These are phyloP conservation scores for Saturnispora kantuleensis DNA, from an alignment of 805 yeast species.

Conservation along the genomic window DNA sequence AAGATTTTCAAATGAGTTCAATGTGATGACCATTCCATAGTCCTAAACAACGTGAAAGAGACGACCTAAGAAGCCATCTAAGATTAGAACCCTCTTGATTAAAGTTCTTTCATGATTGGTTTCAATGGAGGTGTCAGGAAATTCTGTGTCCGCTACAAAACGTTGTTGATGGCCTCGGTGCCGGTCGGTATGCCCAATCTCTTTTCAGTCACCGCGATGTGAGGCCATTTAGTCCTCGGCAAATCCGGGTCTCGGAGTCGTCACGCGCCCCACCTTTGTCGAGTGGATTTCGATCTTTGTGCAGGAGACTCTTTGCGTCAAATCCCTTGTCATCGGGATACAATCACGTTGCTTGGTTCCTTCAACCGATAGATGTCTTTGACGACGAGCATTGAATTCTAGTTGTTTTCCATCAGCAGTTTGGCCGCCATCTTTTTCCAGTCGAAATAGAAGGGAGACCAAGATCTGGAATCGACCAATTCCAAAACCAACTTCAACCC, in stretches of 20 bases:
- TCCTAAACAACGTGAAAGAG: too few relatives aligned
- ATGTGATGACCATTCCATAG: too few relatives aligned
- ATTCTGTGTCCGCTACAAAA: too few relatives aligned
- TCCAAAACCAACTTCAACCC: conserved; percentile 25
- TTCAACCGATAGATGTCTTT: conserved; percentile 15
- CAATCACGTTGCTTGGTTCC: conserved; percentile 28
- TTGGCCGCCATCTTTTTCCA: conserved; percentile 28
- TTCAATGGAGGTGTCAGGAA: conserved; percentile 12
- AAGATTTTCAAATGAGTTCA: too few relatives aligned
- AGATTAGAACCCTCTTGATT: not conserved
- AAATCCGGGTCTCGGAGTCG: conserved; percentile 38
- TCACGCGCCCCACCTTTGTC: conserved; percentile 32
- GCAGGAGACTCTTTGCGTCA: too few relatives aligned
- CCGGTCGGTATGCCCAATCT: conserved; percentile 35
- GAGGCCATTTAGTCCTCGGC: conserved; percentile 32
- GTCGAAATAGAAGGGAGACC: conserved; percentile 27
- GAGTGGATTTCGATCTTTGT: too few relatives aligned
- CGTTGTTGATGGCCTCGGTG: conserved; percentile 17
- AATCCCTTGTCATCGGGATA: conserved; percentile 38
- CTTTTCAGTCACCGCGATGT: conserved; percentile 36
- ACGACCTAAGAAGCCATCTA: too few relatives aligned
- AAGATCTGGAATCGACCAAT: conserved; percentile 18
- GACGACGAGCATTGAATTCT: conserved; percentile 33
- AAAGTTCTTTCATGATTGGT: conserved; percentile 1
- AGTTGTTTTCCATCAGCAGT: conserved; percentile 31